Conservation (phyloP, 1,284 basidiomycete species). For the Melanopsichium pennsylvanicum region DNA sequence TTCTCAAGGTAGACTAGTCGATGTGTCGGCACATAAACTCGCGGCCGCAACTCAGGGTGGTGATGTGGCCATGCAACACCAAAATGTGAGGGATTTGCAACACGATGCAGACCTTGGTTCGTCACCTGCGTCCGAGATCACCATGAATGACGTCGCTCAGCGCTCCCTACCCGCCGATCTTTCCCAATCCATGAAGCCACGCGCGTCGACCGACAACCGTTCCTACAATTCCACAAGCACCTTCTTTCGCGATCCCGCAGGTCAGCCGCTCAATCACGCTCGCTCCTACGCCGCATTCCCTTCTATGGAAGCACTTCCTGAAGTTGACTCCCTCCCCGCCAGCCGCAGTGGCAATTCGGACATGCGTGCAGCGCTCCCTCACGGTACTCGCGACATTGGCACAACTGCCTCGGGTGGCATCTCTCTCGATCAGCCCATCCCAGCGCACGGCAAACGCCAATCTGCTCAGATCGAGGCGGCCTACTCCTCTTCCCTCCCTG, state of each 20-base stretch:
- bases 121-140: conserved; percentile 19
- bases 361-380: conserved; percentile 20
- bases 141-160: conserved; percentile 15
- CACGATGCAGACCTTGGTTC: neutral
- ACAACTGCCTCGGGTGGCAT: conserved; percentile 49
- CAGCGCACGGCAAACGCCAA: conserved; percentile 35
- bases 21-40: conserved; percentile 37
- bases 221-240: conserved; percentile 46
- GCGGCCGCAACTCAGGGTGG: neutral
- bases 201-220: conserved; percentile 29
- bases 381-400: conserved; percentile 41
- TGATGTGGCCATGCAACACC: conserved; percentile 1
- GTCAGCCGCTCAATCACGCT: conserved; percentile 39
- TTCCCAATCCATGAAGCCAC: conserved; percentile 14
- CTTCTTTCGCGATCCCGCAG: conserved; percentile 18
- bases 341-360: conserved; percentile 39
- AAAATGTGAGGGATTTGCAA: conserved; percentile 5
- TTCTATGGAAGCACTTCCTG: conserved; percentile 45
- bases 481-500: conserved; percentile 13
- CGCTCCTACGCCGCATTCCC: conserved; percentile 44
- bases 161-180: conserved; percentile 3
- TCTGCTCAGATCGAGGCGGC: conserved; percentile 33
- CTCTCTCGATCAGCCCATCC: conserved; percentile 42
- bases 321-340: conserved; percentile 38
- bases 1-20: conserved; percentile 50